Evolutionary conservation across 495 filamentous ascomycete genomes (phyloP), one percentile per base, ranked within the genome.

Genomic region (Rhizodiscina lignyota): DNA sequence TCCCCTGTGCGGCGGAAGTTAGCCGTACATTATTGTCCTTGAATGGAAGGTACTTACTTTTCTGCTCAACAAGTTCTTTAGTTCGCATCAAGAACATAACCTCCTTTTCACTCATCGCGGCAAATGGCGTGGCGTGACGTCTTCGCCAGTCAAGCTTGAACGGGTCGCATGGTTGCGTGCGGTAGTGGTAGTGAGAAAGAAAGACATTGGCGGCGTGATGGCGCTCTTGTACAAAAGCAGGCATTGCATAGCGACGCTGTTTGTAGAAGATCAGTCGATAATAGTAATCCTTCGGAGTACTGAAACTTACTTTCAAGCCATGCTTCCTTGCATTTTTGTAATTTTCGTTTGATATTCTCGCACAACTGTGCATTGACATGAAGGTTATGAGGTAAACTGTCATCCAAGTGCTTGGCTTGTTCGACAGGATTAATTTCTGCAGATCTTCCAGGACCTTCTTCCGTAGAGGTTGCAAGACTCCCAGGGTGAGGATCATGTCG

Each of bases 171-270:
- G 24, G 18, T 18, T 22, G 21, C 15, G 18, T 38, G 36, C 36
- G 32, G 28, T 34, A 38, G 21, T 38, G 36, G 26, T 27, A 38
- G 28, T 36, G 28, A 4, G 36, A 4, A 38, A n/a, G 36, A 4
- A 38, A 13, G n/a, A 34, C 28, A 23, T 31, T 38, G 4, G 36
- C 36, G 16, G 24, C 28, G 28, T 38, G 23, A 18, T 38, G 36
- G 10, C 23, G 20, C n/a, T 16, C 17, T 13, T 30, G 17, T 13
- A 38, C 28, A 4, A 38, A n/a, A n/a, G 13, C 16, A 12, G 21
- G 29, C 28, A 20, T 18, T 10, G 12, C 20, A 18, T 27, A 38
- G 16, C 36, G 36, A 19, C 4, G 5, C 36, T 33, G 12, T 11
- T 35, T 12, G 11, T 27, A 13, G 24, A 27, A 8, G 8, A 27